phyloP scores from a whole-genome alignment of 441 rosid genomes.

The Adansonia rubrostipa region DNA sequence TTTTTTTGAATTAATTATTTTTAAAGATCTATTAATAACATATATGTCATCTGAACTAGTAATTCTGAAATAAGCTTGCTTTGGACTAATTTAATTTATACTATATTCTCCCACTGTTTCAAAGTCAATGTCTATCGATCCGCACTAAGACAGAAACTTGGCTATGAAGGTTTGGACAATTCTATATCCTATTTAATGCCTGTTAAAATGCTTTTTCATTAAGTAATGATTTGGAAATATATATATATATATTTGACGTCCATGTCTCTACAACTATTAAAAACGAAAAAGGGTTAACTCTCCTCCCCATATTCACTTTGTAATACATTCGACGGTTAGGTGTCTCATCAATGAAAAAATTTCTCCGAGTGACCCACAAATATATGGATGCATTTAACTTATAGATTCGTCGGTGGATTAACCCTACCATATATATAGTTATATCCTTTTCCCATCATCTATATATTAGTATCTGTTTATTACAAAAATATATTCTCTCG shows the following conservation, averaged over 20 bases:
- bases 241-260: not conserved
- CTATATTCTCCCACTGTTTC: slow-evolving; percentile 18
- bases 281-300: slow-evolving; percentile 6
- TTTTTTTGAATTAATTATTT: too few species aligned
- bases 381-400: slow-evolving; percentile 21
- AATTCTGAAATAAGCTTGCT: not conserved
- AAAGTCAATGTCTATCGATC: slow-evolving; percentile 34
- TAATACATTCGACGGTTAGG: slow-evolving; percentile 25
- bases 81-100: not conserved
- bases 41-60: too few species aligned
- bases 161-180: slow-evolving; percentile 32
- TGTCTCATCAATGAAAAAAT: slow-evolving; percentile 19
- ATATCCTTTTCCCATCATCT: slow-evolving; percentile 34
- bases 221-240: slow-evolving; percentile 16
- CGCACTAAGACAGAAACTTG: slow-evolving; percentile 25
- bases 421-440: slow-evolving; percentile 21
- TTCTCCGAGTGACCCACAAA: slow-evolving; percentile 29
- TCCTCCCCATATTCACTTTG: not conserved
- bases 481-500: not conserved
- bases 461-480: slow-evolving; percentile 7
- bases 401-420: slow-evolving; percentile 48
- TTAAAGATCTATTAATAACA: too few species aligned
- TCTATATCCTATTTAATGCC: slow-evolving; percentile 10
- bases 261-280: not conserved
- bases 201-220: slow-evolving; percentile 26